These are phyloP conservation scores for Aspergillus thermomutatus DNA, from an alignment of 2,329 filamentous ascomycete genomes.

Conservation along the genomic window DNA sequence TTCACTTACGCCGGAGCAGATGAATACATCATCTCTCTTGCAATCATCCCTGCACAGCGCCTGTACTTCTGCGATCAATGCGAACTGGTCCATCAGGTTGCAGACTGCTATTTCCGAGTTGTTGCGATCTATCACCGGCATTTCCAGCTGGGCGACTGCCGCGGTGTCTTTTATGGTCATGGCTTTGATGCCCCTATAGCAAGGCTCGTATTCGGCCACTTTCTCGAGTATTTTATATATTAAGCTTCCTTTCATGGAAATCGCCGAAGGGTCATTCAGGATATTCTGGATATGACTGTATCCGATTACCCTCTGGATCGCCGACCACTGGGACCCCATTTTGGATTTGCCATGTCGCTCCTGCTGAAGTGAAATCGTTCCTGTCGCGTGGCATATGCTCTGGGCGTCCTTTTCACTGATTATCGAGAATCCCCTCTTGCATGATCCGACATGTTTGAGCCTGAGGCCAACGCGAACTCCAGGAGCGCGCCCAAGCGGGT, in stretches of 20 bases:
- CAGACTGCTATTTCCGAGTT: neutral
- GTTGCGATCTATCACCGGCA: neutral
- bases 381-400: neutral
- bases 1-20: slow-evolving; percentile 1
- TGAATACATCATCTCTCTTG: neutral
- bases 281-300: neutral
- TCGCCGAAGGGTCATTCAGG: neutral
- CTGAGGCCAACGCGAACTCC: neutral
- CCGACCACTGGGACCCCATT: neutral
- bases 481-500: neutral
- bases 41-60: neutral
- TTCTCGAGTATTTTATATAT: neutral
- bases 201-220: neutral
- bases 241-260: neutral
- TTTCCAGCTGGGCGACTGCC: neutral
- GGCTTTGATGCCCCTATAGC: neutral
- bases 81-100: slow-evolving; percentile 1
- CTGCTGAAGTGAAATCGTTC: neutral
- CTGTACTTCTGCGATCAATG: neutral
- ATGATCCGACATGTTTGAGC: neutral
- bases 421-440: neutral
- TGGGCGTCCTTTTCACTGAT: neutral
- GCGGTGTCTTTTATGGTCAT: neutral
- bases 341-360: neutral
- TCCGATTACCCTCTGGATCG: neutral